Conservation (phyloP, 108 stramenopile genomes). For the Nannochloropsis gaditana region DNA sequence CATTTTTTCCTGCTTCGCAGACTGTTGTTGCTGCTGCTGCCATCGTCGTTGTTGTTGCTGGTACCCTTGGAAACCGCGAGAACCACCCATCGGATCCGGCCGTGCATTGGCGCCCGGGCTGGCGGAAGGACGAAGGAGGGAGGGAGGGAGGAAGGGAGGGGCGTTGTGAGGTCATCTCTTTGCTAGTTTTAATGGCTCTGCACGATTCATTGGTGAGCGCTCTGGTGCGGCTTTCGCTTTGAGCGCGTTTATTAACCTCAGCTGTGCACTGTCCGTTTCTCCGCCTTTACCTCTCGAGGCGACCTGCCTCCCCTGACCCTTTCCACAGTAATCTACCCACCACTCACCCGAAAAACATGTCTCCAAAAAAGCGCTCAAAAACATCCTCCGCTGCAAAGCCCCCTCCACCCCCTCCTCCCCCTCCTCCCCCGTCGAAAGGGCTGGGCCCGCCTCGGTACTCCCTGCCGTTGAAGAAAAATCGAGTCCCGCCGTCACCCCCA, state of each 20-base stretch:
- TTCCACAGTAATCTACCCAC: neutral
- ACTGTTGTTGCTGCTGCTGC: neutral
- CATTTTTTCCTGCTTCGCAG: neutral
- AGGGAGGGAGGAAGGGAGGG: neutral
- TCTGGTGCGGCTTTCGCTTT: too few relatives aligned
- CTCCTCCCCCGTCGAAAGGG: neutral
- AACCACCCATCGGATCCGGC: neutral
- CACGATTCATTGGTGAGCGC: too few relatives aligned
- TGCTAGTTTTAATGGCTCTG: too few relatives aligned
- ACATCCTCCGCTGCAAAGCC: neutral
- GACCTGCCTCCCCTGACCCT: neutral
- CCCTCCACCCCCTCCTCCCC: neutral
- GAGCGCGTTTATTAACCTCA: too few relatives aligned
- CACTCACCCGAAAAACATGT: slow-evolving; percentile 5
- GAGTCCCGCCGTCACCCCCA: neutral
- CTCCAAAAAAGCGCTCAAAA: neutral
- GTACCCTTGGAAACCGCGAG: neutral
- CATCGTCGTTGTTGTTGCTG: neutral
- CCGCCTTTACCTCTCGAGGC: too few relatives aligned
- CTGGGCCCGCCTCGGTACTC: neutral
- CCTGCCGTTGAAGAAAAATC: neutral
- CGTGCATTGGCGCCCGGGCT: neutral
- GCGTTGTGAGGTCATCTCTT: neutral
- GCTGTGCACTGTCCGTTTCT: too few relatives aligned
- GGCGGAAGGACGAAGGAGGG: neutral